Percentiles rank a stretch among this genome's conserved stretches.
phyloP scores from a whole-genome alignment of 2,329 filamentous ascomycete species.

The Xylaria sp. region DNA sequence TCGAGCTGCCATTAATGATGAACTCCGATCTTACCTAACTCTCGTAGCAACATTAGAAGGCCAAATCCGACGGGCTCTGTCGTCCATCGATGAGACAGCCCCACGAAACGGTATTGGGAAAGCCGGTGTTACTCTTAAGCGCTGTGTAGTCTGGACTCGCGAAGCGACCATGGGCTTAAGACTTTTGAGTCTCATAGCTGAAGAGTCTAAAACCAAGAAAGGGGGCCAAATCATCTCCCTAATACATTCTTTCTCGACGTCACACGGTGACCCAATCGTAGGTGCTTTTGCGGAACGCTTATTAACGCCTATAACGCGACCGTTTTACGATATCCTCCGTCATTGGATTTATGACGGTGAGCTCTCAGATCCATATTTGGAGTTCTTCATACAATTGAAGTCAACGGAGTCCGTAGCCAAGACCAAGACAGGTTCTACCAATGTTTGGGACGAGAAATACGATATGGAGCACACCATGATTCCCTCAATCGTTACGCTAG shows the following conservation, averaged over 20 bases:
- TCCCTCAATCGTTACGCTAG: conserved; percentile 88
- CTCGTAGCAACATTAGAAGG: conserved; percentile 91
- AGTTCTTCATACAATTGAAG: conserved; percentile 94
- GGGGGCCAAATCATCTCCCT: conserved; percentile 92
- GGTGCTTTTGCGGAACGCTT: conserved; percentile 90
- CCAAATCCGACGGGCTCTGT: conserved; percentile 84
- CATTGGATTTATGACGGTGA: conserved; percentile 99
- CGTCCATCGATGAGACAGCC: conserved; percentile 71
- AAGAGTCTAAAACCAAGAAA: conserved; percentile 81
- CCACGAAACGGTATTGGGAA: conserved; percentile 77
- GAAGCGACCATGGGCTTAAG: conserved; percentile 96
- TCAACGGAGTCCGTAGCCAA: conserved; percentile 56
- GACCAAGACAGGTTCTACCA: conserved; percentile 71
- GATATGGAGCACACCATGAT: conserved; percentile 84
- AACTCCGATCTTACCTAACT: conserved; percentile 87
- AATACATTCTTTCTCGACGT: conserved; percentile 91
- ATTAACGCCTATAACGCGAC: conserved; percentile 83
- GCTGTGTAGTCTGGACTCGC: conserved; percentile 95
- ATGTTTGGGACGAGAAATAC: conserved; percentile 98
- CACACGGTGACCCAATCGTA: conserved; percentile 94
- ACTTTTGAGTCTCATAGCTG: conserved; percentile 91
- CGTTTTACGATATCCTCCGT: conserved; percentile 95
- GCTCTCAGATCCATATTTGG: conserved; percentile 90
- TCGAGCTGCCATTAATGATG: conserved; percentile 80
- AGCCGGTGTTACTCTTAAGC: conserved; percentile 89